Evolutionary conservation across 352 stramenopile species (phyloP).

Genomic region (Globisporangium acanthophoron): DNA sequence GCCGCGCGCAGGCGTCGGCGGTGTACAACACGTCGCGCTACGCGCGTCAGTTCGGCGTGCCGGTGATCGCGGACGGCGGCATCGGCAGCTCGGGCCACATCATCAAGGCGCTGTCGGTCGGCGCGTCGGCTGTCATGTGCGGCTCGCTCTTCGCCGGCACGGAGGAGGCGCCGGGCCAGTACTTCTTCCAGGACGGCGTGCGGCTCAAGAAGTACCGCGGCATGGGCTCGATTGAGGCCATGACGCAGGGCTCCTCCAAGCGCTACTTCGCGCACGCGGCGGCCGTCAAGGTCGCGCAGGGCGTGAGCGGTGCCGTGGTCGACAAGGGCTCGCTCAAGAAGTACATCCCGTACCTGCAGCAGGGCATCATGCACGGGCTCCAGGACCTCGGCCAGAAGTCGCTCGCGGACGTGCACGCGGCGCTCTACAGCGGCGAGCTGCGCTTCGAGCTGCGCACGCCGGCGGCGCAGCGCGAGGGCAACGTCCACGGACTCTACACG

Average conservation of each 20-base stretch:
- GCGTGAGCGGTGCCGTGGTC: slow-evolving; percentile 97
- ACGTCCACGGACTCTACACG: slow-evolving; percentile 98
- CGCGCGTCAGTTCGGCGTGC: slow-evolving; percentile 94
- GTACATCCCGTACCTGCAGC: slow-evolving; percentile 99
- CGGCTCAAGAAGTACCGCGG: slow-evolving; percentile 99
- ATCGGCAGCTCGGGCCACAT: slow-evolving; percentile 99
- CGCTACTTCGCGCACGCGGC: slow-evolving; percentile 89
- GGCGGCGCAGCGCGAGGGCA: slow-evolving; percentile 98
- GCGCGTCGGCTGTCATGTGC: slow-evolving; percentile 99
- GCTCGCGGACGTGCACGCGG: slow-evolving; percentile 83
- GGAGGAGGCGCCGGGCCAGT: slow-evolving; percentile 98
- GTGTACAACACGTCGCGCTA: slow-evolving; percentile 98
- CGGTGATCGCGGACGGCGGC: slow-evolving; percentile 98
- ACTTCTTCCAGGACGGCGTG: slow-evolving; percentile 99
- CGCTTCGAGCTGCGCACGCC: slow-evolving; percentile 98
- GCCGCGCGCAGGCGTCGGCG: slow-evolving; percentile 96
- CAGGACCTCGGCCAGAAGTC: slow-evolving; percentile 96
- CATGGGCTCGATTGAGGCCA: slow-evolving; percentile 99
- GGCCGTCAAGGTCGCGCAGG: slow-evolving; percentile 98
- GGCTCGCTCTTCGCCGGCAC: slow-evolving; percentile 99
- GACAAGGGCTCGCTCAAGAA: slow-evolving; percentile 98
- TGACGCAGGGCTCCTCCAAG: slow-evolving; percentile 95
- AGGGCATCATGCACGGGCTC: slow-evolving; percentile 97
- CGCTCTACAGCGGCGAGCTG: slow-evolving; percentile 78
- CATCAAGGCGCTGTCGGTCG: slow-evolving; percentile 97